A percentile compares a stretch with the other conserved stretches of the same genome.
phyloP scores from a whole-genome alignment of 2,329 filamentous ascomycete species.

The Fusarium nygamai region DNA sequence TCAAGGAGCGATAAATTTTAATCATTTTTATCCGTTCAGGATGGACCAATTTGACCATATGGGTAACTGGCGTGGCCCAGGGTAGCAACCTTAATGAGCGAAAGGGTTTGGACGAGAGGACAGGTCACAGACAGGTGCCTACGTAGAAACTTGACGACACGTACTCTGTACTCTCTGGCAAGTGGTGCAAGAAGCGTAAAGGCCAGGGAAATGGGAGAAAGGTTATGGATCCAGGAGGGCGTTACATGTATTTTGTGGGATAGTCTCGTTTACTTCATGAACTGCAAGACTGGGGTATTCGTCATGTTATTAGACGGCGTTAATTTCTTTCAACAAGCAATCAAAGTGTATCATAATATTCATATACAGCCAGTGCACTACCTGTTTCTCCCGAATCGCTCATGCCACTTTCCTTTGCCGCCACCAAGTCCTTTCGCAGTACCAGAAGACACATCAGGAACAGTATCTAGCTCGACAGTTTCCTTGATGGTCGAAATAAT shows the following conservation, averaged over 20 bases:
- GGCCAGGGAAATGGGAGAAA: neutral
- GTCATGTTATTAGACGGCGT: neutral
- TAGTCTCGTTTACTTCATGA: neutral
- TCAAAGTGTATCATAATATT: neutral
- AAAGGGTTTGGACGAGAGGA: neutral
- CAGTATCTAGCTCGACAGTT: constrained; percentile 67
- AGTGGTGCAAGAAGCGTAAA: neutral
- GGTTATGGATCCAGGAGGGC: neutral
- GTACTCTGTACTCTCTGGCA: neutral
- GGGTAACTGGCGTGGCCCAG: neutral
- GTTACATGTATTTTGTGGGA: neutral
- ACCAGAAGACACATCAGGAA: constrained; percentile 48
- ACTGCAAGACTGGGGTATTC: neutral
- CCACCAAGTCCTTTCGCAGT: constrained; percentile 41
- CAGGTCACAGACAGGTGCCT: neutral
- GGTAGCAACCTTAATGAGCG: neutral
- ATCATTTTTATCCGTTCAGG: neutral
- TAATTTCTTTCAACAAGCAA: neutral
- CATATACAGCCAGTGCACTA: constrained; percentile 35
- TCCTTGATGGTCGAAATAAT: constrained; percentile 68
- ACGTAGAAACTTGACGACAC: too few relatives aligned
- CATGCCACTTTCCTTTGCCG: constrained; percentile 67
- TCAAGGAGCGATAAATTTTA: neutral
- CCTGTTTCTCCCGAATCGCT: constrained; percentile 63
- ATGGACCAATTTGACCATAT: neutral